phyloP scores from a whole-genome alignment of 805 yeast species.

The Zygosaccharomyces siamensis region DNA sequence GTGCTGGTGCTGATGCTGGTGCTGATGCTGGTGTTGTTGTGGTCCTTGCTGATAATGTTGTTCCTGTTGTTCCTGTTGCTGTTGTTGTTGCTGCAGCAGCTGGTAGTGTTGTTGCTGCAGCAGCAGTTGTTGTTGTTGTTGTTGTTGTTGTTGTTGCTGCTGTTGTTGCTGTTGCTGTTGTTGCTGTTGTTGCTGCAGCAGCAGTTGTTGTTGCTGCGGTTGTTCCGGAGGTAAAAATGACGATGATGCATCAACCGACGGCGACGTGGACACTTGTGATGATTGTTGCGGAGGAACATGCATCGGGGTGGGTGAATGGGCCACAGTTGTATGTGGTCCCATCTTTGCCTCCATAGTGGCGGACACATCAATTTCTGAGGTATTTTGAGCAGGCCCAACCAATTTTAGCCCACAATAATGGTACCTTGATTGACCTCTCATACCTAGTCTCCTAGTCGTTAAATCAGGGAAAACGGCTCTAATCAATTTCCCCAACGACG shows the following conservation, averaged over 20 bases:
- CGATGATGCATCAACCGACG: neutral
- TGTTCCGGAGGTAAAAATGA: neutral
- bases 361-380: neutral
- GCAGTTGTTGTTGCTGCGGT: too few species aligned
- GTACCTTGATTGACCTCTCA: slow-evolving; percentile 76
- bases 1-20: neutral
- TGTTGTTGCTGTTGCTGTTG: neutral
- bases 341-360: neutral
- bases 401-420: slow-evolving; percentile 75
- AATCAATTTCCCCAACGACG: slow-evolving; percentile 73
- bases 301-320: neutral
- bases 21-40: neutral
- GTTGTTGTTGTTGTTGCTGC: neutral
- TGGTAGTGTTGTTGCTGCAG: neutral
- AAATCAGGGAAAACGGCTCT: slow-evolving; percentile 59
- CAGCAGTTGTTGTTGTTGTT: neutral
- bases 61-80: neutral
- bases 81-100: neutral
- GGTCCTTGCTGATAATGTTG: neutral
- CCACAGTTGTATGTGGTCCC: too few species aligned
- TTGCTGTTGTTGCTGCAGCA: neutral
- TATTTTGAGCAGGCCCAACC: neutral
- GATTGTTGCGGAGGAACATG: neutral
- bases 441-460: slow-evolving; percentile 74
- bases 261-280: neutral